phyloP scores from a whole-genome alignment of 1,284 basidiomycete species.

The Xanthoconium separans region DNA sequence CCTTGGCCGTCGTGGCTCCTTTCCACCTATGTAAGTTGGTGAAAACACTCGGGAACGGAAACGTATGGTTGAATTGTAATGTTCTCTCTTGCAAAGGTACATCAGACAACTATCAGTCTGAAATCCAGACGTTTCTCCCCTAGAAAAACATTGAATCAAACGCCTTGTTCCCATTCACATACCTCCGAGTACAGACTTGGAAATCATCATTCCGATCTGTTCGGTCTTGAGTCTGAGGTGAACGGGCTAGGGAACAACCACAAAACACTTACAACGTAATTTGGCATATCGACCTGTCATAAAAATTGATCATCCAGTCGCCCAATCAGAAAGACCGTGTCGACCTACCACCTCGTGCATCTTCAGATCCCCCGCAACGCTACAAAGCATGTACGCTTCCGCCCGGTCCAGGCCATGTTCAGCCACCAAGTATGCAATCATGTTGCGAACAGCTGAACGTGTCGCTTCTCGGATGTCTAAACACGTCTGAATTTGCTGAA shows the following conservation, averaged over 20 bases:
- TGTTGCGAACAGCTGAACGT: slow-evolving; percentile 52
- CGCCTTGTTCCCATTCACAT: not conserved
- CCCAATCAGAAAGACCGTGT: not conserved
- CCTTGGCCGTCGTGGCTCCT: too few relatives aligned
- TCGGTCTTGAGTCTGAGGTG: not conserved
- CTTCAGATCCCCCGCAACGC: slow-evolving; percentile 56
- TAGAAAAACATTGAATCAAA: not conserved
- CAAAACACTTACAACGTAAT: slow-evolving; percentile 50
- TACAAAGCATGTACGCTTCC: slow-evolving; percentile 62
- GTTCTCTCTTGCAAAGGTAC: too few relatives aligned
- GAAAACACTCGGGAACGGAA: not conserved
- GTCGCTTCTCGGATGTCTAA: slow-evolving; percentile 54
- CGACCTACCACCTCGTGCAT: slow-evolving; percentile 61
- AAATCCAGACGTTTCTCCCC: too few relatives aligned
- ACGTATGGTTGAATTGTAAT: not conserved
- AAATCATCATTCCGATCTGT: slow-evolving; percentile 35
- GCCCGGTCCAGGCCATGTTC: slow-evolving; percentile 43
- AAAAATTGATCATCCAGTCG: not conserved
- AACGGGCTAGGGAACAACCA: not conserved
- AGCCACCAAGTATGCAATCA: slow-evolving; percentile 50
- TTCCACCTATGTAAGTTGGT: not conserved
- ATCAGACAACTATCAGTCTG: not conserved
- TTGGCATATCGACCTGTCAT: slow-evolving; percentile 62
- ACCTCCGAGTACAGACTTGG: slow-evolving; percentile 24
- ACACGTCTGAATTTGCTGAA: too few relatives aligned